Base-by-base conservation (phyloP, 345 rosid species). In the Aquilaria malaccensis region DNA sequence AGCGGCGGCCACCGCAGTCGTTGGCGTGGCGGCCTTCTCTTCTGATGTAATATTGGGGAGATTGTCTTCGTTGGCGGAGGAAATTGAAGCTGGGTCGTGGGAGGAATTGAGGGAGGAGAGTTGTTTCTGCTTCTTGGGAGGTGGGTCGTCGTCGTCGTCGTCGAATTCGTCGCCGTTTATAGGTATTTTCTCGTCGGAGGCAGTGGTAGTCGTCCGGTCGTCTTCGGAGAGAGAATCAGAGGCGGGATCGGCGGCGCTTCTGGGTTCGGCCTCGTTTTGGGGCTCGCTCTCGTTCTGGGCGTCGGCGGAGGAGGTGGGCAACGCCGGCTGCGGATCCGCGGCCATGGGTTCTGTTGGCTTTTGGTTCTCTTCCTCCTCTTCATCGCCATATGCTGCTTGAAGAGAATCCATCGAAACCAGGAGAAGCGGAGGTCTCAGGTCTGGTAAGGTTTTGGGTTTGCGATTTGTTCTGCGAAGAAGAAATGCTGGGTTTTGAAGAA, bases 191-290 rank as follows among this genome's bases (percentile, higher is more conserved):
- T 87, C 97, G 41, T 85, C 83, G 50, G 96, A 86, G 32, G 92
- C 83, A 9, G 88, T 57, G 29, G 69, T 62, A 1, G 66, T 62
- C 2, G 69, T 73, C 0, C 79, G 86, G 68, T 72, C 81, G 30
- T 84, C 89, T 59, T 82, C 96, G 10, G 91, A 86, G 30, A 77
- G 58, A 7, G 84, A 80, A 43, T 83, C 95, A 45, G 85, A 77
- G 45, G 67, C 71, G 49, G 78, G 70, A 0, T 66, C 41, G 15
- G 78, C 72, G 22, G 73, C 69, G 64, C 55, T 74, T 29, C 43
- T 41, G 50, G 41, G 59, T 9, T 57, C 57, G 12, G 43, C 43
- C 7, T 37, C 43, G 22, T 22, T 22, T 22, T 22, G 22, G 22
- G 66, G 67, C 56, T 14, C 54, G 59, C 33, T 30, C 47, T 33